Conservation (phyloP, 1,284 basidiomycete genomes). For the Lignosus rhinocerotis region DNA sequence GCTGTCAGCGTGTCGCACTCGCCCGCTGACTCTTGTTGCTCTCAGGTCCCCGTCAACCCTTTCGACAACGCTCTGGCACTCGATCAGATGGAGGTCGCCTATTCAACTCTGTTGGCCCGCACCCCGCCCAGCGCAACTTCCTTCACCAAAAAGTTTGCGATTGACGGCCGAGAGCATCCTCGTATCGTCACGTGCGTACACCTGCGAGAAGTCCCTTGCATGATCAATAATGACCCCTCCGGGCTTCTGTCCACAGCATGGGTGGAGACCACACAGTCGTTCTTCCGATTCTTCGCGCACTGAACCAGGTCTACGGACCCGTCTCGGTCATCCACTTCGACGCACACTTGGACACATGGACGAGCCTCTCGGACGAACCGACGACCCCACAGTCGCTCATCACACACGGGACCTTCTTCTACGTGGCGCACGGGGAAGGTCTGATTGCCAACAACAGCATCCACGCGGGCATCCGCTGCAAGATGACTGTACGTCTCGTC, state of each 20-base stretch:
- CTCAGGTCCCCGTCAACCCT: slow-evolving; percentile 64
- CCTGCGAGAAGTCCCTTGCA: neutral
- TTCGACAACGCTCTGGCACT: slow-evolving; percentile 77
- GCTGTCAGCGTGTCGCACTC: neutral
- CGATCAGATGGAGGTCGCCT: slow-evolving; percentile 79
- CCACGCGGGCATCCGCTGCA: slow-evolving; percentile 81
- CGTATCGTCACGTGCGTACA: slow-evolving; percentile 61
- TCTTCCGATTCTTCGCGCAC: slow-evolving; percentile 70
- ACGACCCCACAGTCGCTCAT: slow-evolving; percentile 60
- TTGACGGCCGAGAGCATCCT: slow-evolving; percentile 60
- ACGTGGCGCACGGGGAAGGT: slow-evolving; percentile 70
- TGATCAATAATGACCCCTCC: too few species aligned
- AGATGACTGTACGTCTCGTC: slow-evolving; percentile 50
- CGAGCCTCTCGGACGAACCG: slow-evolving; percentile 48
- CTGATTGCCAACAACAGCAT: slow-evolving; percentile 71
- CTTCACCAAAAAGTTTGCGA: slow-evolving; percentile 37
- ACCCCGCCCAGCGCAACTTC: slow-evolving; percentile 40
- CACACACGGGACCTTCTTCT: slow-evolving; percentile 80
- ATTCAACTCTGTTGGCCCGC: slow-evolving; percentile 67
- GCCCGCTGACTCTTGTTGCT: neutral
- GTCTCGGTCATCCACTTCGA: slow-evolving; percentile 83
- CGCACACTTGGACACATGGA: slow-evolving; percentile 74
- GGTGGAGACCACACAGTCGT: slow-evolving; percentile 83
- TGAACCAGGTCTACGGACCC: slow-evolving; percentile 73
- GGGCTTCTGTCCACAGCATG: slow-evolving; percentile 42